Base-by-base conservation (phyloP, 2,329 filamentous ascomycete genomes). In the Trichoderma endophyticum region DNA sequence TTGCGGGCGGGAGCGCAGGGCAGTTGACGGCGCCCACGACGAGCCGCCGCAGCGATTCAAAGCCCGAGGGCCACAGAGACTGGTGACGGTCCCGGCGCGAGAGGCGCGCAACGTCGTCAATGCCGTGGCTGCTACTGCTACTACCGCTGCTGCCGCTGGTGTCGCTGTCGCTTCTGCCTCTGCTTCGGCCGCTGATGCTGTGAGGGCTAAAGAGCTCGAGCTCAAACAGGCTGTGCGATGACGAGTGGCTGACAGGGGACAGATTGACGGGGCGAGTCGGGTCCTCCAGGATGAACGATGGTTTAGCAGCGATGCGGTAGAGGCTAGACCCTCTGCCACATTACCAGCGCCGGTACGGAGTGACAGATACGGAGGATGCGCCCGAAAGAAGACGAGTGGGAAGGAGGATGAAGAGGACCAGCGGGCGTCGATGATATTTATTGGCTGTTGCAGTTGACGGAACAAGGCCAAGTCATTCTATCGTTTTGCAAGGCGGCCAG, bases 1-100 rank as follows among this genome's bases (percentile, higher is more conserved):
- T 81, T 73, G 92, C 92, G 51, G 88, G 87, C 61, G 90, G 90
- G 2, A 93, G 86, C 54, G 85, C 83, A 72, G 90, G 84, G 62
- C 83, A 82, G 75, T 82, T 81, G 77, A 91, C 83, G 76, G 86
- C 84, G 75, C 91, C 91, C 75, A 86, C 83, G 74, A 91, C 77
- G 73, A 86, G 82, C 73, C 83, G 87, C 73, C 81, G 83, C 63
- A 88, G 77, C 73, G 84, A 81, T 76, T 82, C 81, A 74, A 86
- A 82, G 77, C 81, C 82, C 63, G 87, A 80, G 59, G 86, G 85
- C 83, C 84, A 87, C 73, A 83, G 79, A 72, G 80, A 70, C 71
- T 70, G 71, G 71, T 68, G 72, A 79, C 86, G 81, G 75, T 89
- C 87, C 81, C 83, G 86, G 80, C 87, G 86, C 75, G 82, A 83